Evolutionary conservation across 441 rosid genomes (phyloP).

Genomic region (Corymbia calophylla): DNA sequence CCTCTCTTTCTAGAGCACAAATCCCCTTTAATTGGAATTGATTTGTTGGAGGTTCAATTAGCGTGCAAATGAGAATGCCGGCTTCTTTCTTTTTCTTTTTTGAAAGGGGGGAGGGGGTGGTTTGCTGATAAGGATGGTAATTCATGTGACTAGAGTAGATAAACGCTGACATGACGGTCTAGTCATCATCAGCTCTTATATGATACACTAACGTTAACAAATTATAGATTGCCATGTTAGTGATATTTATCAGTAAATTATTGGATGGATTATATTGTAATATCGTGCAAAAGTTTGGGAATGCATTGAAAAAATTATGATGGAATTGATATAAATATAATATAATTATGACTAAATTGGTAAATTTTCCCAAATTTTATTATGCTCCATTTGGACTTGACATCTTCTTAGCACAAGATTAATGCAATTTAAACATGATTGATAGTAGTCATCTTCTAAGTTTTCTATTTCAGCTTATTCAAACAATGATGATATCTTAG

Average conservation of each 20-base stretch:
- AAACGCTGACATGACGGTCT: fast-evolving
- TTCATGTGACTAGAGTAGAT: too few relatives aligned
- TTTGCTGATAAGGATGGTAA: too few relatives aligned
- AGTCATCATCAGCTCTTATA: not conserved
- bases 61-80: too few relatives aligned
- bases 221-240: not conserved
- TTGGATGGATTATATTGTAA: not conserved
- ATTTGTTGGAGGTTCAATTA: too few relatives aligned
- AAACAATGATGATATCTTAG: not conserved
- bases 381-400: not conserved
- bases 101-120: too few relatives aligned
- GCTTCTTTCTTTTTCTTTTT: too few relatives aligned
- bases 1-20: not conserved
- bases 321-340: fast-evolving
- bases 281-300: not conserved
- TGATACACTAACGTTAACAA: too few relatives aligned
- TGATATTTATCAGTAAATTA: not conserved
- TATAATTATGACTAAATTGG: not conserved
- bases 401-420: not conserved
- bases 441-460: too few relatives aligned
- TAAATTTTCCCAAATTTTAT: not conserved
- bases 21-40: not conserved
- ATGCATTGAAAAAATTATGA: fast-evolving
- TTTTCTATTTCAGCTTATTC: not conserved
- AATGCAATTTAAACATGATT: not conserved